Evolutionary conservation across 1,284 basidiomycete species (phyloP).

Genomic region (Athelia sp.): DNA sequence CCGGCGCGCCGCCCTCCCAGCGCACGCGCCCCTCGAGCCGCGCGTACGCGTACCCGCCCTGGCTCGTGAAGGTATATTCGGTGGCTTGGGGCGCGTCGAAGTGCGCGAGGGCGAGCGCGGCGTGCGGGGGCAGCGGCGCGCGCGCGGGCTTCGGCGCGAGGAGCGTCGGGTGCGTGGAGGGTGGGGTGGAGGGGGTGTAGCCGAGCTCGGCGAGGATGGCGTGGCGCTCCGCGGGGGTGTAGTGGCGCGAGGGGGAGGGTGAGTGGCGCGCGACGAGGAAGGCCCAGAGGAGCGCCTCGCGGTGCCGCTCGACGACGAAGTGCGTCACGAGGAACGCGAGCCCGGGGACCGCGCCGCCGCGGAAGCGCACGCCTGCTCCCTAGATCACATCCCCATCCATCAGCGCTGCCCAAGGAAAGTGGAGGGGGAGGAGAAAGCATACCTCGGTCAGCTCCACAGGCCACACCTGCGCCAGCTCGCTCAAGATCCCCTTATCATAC

Average conservation of each 20-base stretch:
- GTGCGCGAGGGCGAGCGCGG: conserved; percentile 4
- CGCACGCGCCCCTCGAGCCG: neutral
- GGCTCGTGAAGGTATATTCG: conserved; percentile 10
- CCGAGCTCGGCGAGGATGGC: conserved; percentile 8
- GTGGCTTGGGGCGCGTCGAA: conserved; percentile 10
- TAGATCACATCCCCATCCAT: neutral
- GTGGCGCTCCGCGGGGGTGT: conserved; percentile 10
- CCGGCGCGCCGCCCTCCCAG: neutral
- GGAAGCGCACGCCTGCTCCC: conserved; percentile 7
- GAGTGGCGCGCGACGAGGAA: conserved; percentile 14
- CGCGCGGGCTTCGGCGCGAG: neutral
- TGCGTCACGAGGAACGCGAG: conserved; percentile 12
- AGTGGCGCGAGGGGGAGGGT: conserved; percentile 7
- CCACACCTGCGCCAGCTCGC: conserved; percentile 12
- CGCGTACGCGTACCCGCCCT: conserved; percentile 11
- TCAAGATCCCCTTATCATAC: conserved; percentile 9
- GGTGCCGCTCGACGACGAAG: conserved; percentile 16
- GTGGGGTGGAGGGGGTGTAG: neutral
- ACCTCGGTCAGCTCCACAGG: conserved; percentile 10
- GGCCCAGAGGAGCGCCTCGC: conserved; percentile 12
- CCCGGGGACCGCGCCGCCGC: conserved; percentile 11
- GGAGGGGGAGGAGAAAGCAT: neutral
- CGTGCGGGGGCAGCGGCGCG: neutral
- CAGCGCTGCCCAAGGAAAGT: neutral
- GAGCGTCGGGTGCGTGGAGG: neutral